A percentile compares a stretch with the other conserved stretches of the same genome.
Evolutionary conservation across 129 eudicot species (phyloP).

Genomic region (Escallonia rubra): DNA sequence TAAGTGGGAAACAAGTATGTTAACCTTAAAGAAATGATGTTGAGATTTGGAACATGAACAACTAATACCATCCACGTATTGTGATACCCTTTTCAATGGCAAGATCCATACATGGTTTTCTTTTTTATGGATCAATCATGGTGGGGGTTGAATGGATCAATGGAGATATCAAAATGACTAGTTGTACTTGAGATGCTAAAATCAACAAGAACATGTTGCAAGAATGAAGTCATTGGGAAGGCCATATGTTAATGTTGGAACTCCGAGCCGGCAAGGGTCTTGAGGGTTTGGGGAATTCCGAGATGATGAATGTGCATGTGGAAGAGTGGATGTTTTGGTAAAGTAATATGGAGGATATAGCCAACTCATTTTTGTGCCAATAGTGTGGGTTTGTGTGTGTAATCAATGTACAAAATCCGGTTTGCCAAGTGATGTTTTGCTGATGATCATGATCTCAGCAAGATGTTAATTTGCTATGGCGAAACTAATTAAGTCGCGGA

Average conservation of each 20-base stretch:
- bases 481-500: too few relatives aligned
- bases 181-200: too few relatives aligned
- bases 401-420: background rate
- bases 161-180: background rate
- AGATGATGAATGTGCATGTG: conserved; percentile 11
- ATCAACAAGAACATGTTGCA: too few relatives aligned
- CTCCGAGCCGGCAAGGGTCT: conserved; percentile 10
- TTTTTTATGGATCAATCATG: background rate
- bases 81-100: background rate
- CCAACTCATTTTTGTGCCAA: background rate
- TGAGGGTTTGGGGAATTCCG: conserved; percentile 14
- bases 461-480: too few relatives aligned
- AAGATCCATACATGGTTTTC: background rate
- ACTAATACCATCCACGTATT: background rate
- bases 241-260: conserved; percentile 15
- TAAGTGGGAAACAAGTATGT: background rate
- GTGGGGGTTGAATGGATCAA: background rate
- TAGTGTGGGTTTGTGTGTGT: too few relatives aligned
- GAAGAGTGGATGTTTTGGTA: background rate
- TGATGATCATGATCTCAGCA: too few relatives aligned
- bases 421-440: background rate
- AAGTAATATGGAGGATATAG: background rate
- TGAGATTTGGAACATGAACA: background rate
- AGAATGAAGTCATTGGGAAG: conserved; percentile 10
- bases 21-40: background rate